A percentile compares a stretch with the other conserved stretches of the same genome.
These are phyloP conservation scores for Protomyces gravidus DNA, from an alignment of 1,139 yeast genomes.

Conservation along the genomic window DNA sequence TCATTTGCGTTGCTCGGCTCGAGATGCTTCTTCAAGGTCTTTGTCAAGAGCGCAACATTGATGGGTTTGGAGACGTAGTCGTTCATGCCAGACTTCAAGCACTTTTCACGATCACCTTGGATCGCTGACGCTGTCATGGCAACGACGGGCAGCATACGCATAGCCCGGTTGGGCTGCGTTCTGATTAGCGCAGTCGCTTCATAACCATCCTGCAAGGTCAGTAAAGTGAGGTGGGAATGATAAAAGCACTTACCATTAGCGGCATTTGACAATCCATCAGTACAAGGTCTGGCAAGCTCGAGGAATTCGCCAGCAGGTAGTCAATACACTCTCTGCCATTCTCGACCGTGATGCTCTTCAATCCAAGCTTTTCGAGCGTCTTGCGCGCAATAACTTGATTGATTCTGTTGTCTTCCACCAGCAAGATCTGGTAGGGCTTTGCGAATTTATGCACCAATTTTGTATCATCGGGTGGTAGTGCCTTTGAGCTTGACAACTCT, in stretches of 20 bases:
- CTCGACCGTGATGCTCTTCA: slow-evolving; percentile 51
- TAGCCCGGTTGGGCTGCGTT: slow-evolving; percentile 16
- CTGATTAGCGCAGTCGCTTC: slow-evolving; percentile 41
- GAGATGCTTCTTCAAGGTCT: slow-evolving; percentile 31
- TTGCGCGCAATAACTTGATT: slow-evolving; percentile 52
- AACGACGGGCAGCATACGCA: slow-evolving; percentile 41
- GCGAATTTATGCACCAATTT: not conserved
- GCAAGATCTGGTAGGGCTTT: slow-evolving; percentile 34
- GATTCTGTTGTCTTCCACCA: slow-evolving; percentile 54
- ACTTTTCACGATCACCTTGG: slow-evolving; percentile 51
- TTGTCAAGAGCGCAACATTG: slow-evolving; percentile 29
- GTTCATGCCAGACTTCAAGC: slow-evolving; percentile 53
- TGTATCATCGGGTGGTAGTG: not conserved
- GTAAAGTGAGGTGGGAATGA: no score
- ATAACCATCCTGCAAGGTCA: slow-evolving; percentile 42
- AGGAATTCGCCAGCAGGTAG: slow-evolving; percentile 17
- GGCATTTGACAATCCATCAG: slow-evolving; percentile 60
- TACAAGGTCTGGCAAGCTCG: slow-evolving; percentile 48
- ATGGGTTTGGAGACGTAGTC: slow-evolving; percentile 54
- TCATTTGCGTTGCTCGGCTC: no score
- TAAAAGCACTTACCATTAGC: slow-evolving; percentile 43
- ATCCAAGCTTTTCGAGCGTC: slow-evolving; percentile 53
- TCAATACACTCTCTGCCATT: slow-evolving; percentile 34
- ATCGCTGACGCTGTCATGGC: slow-evolving; percentile 61
- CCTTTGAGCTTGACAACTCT: slow-evolving; percentile 8